Evolutionary conservation across 2,329 filamentous ascomycete species (phyloP), one percentile per base, ranked within the genome.

Genomic region (Fusarium aywerte): DNA sequence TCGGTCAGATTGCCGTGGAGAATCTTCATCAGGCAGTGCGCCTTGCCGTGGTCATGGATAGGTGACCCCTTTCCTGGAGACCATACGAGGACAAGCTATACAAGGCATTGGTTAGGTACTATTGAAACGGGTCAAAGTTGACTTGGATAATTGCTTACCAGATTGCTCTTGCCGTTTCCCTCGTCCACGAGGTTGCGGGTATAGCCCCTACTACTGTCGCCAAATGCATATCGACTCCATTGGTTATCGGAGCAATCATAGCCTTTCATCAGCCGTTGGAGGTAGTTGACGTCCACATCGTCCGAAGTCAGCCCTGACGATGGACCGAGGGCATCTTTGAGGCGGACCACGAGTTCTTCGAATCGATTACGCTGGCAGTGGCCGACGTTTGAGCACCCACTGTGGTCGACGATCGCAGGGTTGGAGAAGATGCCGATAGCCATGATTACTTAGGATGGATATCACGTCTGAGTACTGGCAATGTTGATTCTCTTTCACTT

Each of bases 21-120:
- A 68, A 95, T 89, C 83, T 90, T 97, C 92, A 97, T 97, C 71
- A 97, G 83, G 79, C 94, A 97, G 77, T 97, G 94, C 36, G 93
- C 92, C 64, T 95, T 92, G 75, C 90, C 90, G 78, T 93, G 91
- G 77, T 97, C 94, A 76, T 97, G 94, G 75, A 97, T 93, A 12
- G 91, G 90, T 72, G 91, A 95, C 35, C 87, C 87, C 79, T 92
- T 92, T 50, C 91, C 91, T 1, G 94, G 93, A 16, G 89, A 90
- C 94, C 94, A 97, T 36, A 97, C 93, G 38, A 97, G 87, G 45
- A 97, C 87, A 65, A 97, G 86, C 91, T 95, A 76, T 55, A 35
- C 55, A 54, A 51, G 47, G 35, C 31, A 59, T 74, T 59, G n/a
- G n/a, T n/a, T n/a, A 76, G 68, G 45, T 32, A 40, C 32, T 20